phyloP scores from a whole-genome alignment of 1,139 yeast species.

The Pneumocystis murina region DNA sequence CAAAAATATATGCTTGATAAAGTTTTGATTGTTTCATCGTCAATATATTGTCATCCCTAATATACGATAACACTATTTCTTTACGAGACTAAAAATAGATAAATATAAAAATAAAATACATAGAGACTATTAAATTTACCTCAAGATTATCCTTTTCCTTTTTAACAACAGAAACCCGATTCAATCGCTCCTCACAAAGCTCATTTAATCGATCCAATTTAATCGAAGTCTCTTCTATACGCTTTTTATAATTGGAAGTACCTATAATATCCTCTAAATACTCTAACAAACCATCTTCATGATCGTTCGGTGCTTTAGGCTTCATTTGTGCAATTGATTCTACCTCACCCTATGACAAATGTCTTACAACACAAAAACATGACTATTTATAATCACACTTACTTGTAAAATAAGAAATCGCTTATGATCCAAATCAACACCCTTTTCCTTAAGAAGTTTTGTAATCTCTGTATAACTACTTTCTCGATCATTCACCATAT shows the following conservation, averaged over 20 bases:
- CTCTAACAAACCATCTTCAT: slow-evolving; percentile 86
- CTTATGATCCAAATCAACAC: slow-evolving; percentile 89
- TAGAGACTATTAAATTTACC: slow-evolving; percentile 38
- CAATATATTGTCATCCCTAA: slow-evolving; percentile 51
- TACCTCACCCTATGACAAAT: slow-evolving; percentile 55
- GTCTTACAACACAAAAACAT: not conserved
- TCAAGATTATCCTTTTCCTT: slow-evolving; percentile 61
- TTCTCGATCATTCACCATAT: slow-evolving; percentile 52
- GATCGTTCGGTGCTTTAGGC: slow-evolving; percentile 83
- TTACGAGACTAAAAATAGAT: not conserved
- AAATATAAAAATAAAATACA: not conserved
- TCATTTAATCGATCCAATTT: slow-evolving; percentile 61
- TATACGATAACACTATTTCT: slow-evolving; percentile 42
- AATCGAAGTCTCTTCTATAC: slow-evolving; percentile 50
- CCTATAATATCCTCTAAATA: slow-evolving; percentile 95
- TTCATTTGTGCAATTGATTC: slow-evolving; percentile 98
- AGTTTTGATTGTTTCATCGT: slow-evolving; percentile 40
- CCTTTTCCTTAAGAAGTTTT: slow-evolving; percentile 54
- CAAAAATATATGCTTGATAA: slow-evolving; percentile 39
- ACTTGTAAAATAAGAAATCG: slow-evolving; percentile 74
- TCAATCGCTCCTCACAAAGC: slow-evolving; percentile 65
- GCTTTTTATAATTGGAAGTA: slow-evolving; percentile 64
- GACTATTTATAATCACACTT: not conserved
- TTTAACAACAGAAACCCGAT: slow-evolving; percentile 63
- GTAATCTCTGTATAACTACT: slow-evolving; percentile 77